phyloP scores from a whole-genome alignment of 1,284 basidiomycete species.

The Trichosporon asahii region DNA sequence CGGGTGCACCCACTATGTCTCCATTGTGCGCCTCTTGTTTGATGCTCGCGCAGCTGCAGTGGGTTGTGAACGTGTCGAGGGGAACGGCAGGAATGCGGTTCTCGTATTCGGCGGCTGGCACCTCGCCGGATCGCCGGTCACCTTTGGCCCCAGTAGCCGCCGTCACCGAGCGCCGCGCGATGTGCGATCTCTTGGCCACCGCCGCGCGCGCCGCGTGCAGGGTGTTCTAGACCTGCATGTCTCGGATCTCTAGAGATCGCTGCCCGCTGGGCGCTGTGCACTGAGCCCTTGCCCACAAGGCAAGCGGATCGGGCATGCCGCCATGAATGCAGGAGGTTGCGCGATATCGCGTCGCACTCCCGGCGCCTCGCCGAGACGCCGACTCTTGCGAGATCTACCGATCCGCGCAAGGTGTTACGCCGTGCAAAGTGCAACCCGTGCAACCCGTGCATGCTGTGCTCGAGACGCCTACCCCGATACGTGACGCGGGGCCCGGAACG shows the following conservation, averaged over 20 bases:
- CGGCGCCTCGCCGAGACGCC: neutral
- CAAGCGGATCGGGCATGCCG: neutral
- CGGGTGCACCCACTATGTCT: too few relatives aligned
- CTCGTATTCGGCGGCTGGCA: neutral
- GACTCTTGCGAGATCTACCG: neutral
- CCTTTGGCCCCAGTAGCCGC: neutral
- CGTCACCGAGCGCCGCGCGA: neutral
- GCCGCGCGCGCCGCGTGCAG: too few relatives aligned
- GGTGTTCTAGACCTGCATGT: too few relatives aligned
- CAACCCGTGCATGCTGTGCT: too few relatives aligned
- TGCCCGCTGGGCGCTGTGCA: too few relatives aligned
- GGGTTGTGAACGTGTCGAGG: too few relatives aligned
- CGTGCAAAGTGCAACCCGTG: too few relatives aligned
- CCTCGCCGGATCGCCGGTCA: neutral
- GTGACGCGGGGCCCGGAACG: too few relatives aligned
- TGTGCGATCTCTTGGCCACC: neutral
- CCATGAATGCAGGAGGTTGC: neutral
- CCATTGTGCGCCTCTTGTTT: too few relatives aligned
- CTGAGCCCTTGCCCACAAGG: too few relatives aligned
- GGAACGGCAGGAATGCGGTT: too few relatives aligned
- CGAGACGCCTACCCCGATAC: neutral
- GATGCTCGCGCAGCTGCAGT: too few relatives aligned
- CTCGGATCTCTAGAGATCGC: neutral
- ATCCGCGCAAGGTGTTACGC: neutral
- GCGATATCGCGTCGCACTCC: neutral